Evolutionary conservation across 495 filamentous ascomycete species (phyloP).

Genomic region (Halenospora varia): DNA sequence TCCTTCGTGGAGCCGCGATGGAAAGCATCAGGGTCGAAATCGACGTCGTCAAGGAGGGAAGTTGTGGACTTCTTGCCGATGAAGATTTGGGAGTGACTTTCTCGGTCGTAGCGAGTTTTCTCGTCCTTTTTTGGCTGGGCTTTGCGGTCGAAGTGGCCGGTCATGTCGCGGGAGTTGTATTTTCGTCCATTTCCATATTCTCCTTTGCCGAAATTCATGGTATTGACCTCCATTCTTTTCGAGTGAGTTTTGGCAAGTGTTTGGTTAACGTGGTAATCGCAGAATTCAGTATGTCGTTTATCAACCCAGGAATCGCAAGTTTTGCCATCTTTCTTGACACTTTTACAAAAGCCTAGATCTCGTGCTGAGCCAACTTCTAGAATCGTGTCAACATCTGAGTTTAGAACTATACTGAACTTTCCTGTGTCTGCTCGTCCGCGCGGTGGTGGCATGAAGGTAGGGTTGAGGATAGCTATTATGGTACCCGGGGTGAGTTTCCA

Average conservation of each 20-base stretch:
- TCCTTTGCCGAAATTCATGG: constrained; percentile 45
- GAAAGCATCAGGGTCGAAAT: constrained; percentile 52
- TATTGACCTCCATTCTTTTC: constrained; percentile 78
- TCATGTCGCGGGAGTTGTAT: constrained; percentile 16
- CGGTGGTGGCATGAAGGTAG: constrained; percentile 81
- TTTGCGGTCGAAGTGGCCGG: constrained; percentile 30
- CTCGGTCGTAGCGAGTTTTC: constrained; percentile 56
- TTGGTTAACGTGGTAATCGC: constrained; percentile 85
- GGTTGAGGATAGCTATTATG: constrained; percentile 90
- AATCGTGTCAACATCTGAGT: constrained; percentile 79
- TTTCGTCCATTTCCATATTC: constrained; percentile 27
- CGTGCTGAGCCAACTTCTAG: constrained; percentile 83
- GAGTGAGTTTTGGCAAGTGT: constrained; percentile 67
- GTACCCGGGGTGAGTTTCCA: constrained; percentile 87
- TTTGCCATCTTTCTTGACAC: constrained; percentile 76
- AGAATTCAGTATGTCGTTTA: constrained; percentile 79
- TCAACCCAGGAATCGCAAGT: constrained; percentile 84
- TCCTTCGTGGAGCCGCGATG: constrained; percentile 38
- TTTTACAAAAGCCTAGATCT: constrained; percentile 88
- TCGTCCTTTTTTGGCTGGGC: constrained; percentile 18
- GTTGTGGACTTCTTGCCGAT: constrained; percentile 53
- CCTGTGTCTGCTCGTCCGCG: constrained; percentile 68
- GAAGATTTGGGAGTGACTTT: constrained; percentile 55
- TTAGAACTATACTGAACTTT: constrained; percentile 76
- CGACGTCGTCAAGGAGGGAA: constrained; percentile 64